These are phyloP conservation scores for Penicillium chermesinum DNA, from an alignment of 495 filamentous ascomycete genomes.

Conservation along the genomic window DNA sequence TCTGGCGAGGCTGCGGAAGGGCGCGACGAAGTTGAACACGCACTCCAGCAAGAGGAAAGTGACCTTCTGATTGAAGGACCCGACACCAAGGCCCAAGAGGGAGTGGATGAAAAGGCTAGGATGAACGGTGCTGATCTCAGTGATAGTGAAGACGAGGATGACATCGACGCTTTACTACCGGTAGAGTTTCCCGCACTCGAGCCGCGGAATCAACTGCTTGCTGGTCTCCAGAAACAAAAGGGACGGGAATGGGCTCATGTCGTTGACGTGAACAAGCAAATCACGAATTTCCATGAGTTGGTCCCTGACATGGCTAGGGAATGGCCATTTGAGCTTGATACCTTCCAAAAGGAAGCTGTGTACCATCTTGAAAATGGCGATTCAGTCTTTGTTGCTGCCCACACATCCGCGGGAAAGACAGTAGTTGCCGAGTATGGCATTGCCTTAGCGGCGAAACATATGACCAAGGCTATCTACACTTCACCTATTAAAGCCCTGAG, in stretches of 20 bases:
- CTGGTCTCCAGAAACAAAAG: slow-evolving; percentile 63
- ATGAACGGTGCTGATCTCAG: slow-evolving; percentile 49
- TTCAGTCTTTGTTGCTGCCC: slow-evolving; percentile 97
- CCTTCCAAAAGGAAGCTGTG: slow-evolving; percentile 96
- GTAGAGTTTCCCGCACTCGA: slow-evolving; percentile 91
- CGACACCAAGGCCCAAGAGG: slow-evolving; percentile 16
- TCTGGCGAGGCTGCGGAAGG: slow-evolving; percentile 50
- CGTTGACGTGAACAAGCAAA: slow-evolving; percentile 87
- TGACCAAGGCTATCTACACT: slow-evolving; percentile 99
- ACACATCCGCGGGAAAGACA: slow-evolving; percentile 97
- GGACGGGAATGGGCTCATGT: slow-evolving; percentile 96
- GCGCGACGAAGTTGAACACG: slow-evolving; percentile 67
- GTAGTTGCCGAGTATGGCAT: slow-evolving; percentile 98
- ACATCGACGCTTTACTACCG: slow-evolving; percentile 85
- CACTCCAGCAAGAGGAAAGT: slow-evolving; percentile 62
- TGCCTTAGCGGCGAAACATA: slow-evolving; percentile 88
- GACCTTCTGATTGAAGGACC: slow-evolving; percentile 30
- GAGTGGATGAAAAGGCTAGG: slow-evolving; percentile 38
- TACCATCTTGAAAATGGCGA: slow-evolving; percentile 96
- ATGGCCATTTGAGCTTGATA: slow-evolving; percentile 96
- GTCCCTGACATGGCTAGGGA: slow-evolving; percentile 94
- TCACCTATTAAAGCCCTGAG: slow-evolving; percentile 98
- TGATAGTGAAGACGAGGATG: slow-evolving; percentile 56
- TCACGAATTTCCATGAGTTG: slow-evolving; percentile 84
- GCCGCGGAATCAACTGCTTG: slow-evolving; percentile 70